Conservation (phyloP, 116 monocot species). For the Trichopus zeylanicus region DNA sequence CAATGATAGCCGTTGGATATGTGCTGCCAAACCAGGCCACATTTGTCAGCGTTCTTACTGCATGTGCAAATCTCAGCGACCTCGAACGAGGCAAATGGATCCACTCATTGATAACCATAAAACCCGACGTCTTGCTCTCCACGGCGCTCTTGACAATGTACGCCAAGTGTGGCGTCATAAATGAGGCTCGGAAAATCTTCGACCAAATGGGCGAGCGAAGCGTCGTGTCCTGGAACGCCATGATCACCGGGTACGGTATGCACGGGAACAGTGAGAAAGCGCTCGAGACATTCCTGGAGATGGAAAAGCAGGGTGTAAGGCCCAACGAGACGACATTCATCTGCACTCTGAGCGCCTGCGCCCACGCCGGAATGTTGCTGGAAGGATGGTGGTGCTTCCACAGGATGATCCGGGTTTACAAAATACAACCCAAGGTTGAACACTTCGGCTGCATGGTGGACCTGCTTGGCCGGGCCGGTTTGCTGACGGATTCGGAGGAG, state of each 20-base stretch:
- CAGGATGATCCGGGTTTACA: slow-evolving; percentile 30
- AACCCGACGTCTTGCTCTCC: slow-evolving; percentile 46
- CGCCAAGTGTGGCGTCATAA: slow-evolving; percentile 65
- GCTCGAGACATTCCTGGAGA: slow-evolving; percentile 45
- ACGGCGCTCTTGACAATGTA: slow-evolving; percentile 74
- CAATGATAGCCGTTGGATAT: slow-evolving; percentile 16
- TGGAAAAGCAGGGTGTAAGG: slow-evolving; percentile 33
- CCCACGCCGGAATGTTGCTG: slow-evolving; percentile 36
- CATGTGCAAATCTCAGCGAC: slow-evolving; percentile 26
- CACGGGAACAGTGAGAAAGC: slow-evolving; percentile 45
- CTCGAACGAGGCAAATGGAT: slow-evolving; percentile 53
- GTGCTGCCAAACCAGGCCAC: slow-evolving; percentile 33
- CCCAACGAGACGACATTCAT: slow-evolving; percentile 62
- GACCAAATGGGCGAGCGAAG: slow-evolving; percentile 47
- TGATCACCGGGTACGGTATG: slow-evolving; percentile 66
- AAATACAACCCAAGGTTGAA: slow-evolving; percentile 35
- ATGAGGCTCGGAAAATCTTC: slow-evolving; percentile 39
- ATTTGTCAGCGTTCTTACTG: slow-evolving; percentile 49
- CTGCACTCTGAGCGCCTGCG: slow-evolving; percentile 54
- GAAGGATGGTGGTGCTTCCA: slow-evolving; percentile 74
- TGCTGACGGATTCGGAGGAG: slow-evolving; percentile 27
- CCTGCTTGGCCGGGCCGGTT: slow-evolving; percentile 51
- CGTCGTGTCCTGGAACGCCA: slow-evolving; percentile 64
- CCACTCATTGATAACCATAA: slow-evolving; percentile 39
- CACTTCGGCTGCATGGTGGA: slow-evolving; percentile 76